Conservation (phyloP, 179 eudicot genomes). For the Kewa caespitosa region DNA sequence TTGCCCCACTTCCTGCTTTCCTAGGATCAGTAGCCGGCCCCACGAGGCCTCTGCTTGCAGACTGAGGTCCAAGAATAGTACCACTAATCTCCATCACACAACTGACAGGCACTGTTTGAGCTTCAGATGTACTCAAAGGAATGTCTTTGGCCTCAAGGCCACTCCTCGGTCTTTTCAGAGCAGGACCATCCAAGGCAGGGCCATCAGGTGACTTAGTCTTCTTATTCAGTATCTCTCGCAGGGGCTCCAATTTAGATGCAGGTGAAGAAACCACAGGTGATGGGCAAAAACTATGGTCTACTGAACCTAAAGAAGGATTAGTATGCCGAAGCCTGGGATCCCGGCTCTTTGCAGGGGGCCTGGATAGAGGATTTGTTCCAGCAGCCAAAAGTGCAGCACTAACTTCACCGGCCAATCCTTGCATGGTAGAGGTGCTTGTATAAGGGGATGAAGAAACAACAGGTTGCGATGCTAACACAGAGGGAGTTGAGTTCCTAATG, state of each 20-base stretch:
- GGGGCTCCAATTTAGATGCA: slow-evolving; percentile 41
- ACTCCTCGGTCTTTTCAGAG: slow-evolving; percentile 62
- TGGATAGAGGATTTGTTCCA: slow-evolving; percentile 33
- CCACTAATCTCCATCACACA: slow-evolving; percentile 44
- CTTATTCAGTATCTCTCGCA: slow-evolving; percentile 39
- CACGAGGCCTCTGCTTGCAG: slow-evolving; percentile 29
- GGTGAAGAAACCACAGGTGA: slow-evolving; percentile 28
- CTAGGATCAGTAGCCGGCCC: slow-evolving; percentile 40
- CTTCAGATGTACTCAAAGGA: slow-evolving; percentile 23
- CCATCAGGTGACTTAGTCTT: slow-evolving; percentile 51
- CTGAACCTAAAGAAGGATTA: slow-evolving; percentile 35
- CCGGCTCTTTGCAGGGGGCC: slow-evolving; percentile 57
- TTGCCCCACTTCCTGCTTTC: slow-evolving; percentile 30
- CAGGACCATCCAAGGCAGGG: slow-evolving; percentile 52
- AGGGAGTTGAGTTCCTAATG: slow-evolving; percentile 26
- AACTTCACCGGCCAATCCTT: slow-evolving; percentile 34
- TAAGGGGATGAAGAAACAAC: slow-evolving; percentile 29
- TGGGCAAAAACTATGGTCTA: slow-evolving; percentile 36
- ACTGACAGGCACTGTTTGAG: slow-evolving; percentile 30
- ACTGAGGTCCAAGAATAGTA: slow-evolving; percentile 32
- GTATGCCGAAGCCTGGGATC: slow-evolving; percentile 85
- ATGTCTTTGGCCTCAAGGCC: slow-evolving; percentile 32
- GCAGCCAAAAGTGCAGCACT: slow-evolving; percentile 27
- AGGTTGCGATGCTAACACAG: slow-evolving; percentile 33
- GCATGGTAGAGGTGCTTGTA: slow-evolving; percentile 33